A percentile compares a stretch with the other conserved stretches of the same genome.
Evolutionary conservation across 164 flowering plant species (phyloP).

Genomic region (Macadamia integrifolia): DNA sequence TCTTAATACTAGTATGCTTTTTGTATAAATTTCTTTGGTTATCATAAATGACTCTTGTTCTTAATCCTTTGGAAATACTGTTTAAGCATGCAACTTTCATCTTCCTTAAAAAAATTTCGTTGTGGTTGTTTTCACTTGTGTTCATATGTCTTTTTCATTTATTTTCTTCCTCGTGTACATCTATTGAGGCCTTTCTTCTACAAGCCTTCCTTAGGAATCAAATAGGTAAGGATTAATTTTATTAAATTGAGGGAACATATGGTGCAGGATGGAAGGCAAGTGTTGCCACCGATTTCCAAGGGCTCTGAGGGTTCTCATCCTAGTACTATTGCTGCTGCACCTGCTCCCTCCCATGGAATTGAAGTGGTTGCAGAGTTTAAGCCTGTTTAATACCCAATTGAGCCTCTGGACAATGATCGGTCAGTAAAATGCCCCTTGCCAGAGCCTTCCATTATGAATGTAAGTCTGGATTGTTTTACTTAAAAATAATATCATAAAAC

Average conservation of each 20-base stretch:
- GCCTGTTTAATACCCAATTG: constrained; percentile 83
- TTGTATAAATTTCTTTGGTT: no score
- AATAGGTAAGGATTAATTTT: neutral
- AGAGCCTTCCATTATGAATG: constrained; percentile 92
- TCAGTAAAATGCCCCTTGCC: constrained; percentile 91
- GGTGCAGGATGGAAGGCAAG: constrained; percentile 58
- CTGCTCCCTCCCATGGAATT: constrained; percentile 57
- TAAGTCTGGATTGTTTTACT: constrained; percentile 31
- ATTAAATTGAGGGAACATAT: neutral
- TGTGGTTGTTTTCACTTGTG: neutral
- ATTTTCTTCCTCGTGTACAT: neutral
- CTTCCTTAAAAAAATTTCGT: neutral
- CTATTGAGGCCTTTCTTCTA: neutral
- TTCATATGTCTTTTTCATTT: neutral
- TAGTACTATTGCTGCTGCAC: constrained; percentile 17
- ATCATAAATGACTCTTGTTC: neutral
- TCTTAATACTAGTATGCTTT: no score
- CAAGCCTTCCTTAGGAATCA: neutral
- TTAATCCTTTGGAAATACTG: neutral
- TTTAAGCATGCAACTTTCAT: no score
- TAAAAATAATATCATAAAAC: neutral
- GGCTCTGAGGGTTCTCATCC: constrained; percentile 25
- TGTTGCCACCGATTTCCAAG: constrained; percentile 42
- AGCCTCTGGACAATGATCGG: constrained; percentile 75
- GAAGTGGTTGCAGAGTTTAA: constrained; percentile 81